Conservation (phyloP, 2,329 filamentous ascomycete species). For the Cladosporium austrohemisphaericum region DNA sequence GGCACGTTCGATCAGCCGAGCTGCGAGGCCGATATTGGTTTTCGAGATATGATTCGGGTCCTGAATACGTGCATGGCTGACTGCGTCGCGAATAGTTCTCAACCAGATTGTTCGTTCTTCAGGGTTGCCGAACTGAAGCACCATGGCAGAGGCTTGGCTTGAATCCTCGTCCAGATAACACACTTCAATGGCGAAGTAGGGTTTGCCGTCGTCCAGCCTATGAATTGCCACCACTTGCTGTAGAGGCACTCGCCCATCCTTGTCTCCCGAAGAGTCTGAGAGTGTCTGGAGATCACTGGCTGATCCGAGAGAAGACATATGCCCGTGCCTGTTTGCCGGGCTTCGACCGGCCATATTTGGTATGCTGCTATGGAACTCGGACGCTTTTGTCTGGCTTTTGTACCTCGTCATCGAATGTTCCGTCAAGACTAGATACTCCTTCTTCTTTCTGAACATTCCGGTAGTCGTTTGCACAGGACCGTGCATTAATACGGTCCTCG, state of each 20-base stretch:
- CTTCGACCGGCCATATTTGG: constrained; percentile 37
- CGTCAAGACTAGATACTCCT: constrained; percentile 68
- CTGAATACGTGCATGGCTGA: constrained; percentile 52
- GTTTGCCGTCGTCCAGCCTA: constrained; percentile 62
- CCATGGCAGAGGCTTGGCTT: constrained; percentile 58
- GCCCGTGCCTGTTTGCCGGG: constrained; percentile 52
- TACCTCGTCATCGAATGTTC: constrained; percentile 65
- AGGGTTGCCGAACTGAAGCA: constrained; percentile 60
- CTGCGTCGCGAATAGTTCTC: constrained; percentile 57
- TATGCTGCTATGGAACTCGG: constrained; percentile 56
- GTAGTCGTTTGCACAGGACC: constrained; percentile 68
- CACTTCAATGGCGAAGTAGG: constrained; percentile 64
- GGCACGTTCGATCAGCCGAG: constrained; percentile 60
- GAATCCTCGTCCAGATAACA: constrained; percentile 64
- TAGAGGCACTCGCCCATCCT: constrained; percentile 57
- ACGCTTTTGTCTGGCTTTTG: constrained; percentile 63
- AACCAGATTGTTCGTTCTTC: constrained; percentile 66
- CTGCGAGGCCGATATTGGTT: constrained; percentile 60
- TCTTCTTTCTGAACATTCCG: constrained; percentile 68
- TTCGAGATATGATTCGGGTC: constrained; percentile 53
- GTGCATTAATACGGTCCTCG: constrained; percentile 56
- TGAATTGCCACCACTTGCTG: constrained; percentile 66
- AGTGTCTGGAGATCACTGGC: constrained; percentile 58
- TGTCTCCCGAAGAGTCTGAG: constrained; percentile 50
- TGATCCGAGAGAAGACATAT: constrained; percentile 57